A percentile compares a stretch with the other conserved stretches of the same genome.
Evolutionary conservation across 805 yeast species (phyloP).

Genomic region (Wickerhamiella lipophila): DNA sequence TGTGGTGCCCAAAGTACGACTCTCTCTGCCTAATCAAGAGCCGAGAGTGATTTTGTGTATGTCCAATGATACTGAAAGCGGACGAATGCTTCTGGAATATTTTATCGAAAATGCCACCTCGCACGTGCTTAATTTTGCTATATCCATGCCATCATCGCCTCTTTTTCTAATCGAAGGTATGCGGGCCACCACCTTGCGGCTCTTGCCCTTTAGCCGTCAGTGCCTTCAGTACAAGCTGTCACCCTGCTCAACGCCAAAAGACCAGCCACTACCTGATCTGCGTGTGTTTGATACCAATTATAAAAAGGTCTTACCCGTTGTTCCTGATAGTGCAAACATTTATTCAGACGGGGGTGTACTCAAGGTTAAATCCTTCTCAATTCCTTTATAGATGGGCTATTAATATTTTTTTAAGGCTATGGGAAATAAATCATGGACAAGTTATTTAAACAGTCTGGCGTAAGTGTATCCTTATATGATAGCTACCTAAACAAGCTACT

Average conservation of each 20-base stretch:
- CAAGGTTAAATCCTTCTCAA: neutral
- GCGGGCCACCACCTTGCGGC: conserved; percentile 30
- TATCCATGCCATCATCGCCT: conserved; percentile 33
- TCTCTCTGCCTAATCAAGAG: conserved; percentile 21
- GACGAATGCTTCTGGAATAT: conserved; percentile 28
- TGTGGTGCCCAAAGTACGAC: conserved; percentile 18
- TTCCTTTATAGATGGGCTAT: neutral
- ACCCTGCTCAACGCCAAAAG: conserved; percentile 23
- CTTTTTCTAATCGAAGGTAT: conserved; percentile 32
- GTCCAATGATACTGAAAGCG: conserved; percentile 1
- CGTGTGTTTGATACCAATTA: conserved; percentile 57
- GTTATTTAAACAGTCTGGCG: too few species aligned
- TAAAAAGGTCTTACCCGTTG: conserved; percentile 46
- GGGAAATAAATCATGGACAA: too few species aligned
- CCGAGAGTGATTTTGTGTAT: conserved; percentile 20
- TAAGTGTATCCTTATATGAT: too few species aligned
- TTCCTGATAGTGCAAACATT: conserved; percentile 27
- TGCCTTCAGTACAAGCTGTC: conserved; percentile 23
- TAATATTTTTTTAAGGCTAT: neutral
- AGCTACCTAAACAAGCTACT: too few species aligned
- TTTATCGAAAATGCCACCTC: conserved; percentile 66
- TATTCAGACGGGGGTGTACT: neutral
- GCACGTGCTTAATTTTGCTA: conserved; percentile 49
- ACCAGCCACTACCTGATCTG: conserved; percentile 41
- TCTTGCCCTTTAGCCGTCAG: conserved; percentile 49